Percentiles rank a stretch among this genome's conserved stretches.
Evolutionary conservation across 78 protist genomes (phyloP).

Genomic region (Neovahlkampfia damariscottae): DNA sequence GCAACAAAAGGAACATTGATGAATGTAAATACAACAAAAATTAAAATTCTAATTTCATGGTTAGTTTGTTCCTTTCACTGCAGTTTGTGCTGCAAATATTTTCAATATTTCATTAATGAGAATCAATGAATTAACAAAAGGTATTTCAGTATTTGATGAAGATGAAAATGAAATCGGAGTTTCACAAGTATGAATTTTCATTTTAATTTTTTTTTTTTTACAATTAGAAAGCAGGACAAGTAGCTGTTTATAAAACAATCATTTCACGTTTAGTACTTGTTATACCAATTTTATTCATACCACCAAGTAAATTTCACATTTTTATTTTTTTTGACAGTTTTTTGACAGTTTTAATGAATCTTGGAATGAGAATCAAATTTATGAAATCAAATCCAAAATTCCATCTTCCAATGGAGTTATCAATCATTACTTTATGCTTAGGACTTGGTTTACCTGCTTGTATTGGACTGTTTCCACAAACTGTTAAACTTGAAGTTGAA

Average conservation of each 20-base stretch:
- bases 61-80: not conserved
- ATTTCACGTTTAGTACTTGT: not conserved
- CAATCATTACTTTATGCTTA: not conserved
- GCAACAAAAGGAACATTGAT: too few species aligned
- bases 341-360: not conserved
- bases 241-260: not conserved
- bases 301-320: too few species aligned
- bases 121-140: not conserved
- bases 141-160: not conserved
- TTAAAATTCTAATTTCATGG: too few species aligned
- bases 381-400: not conserved
- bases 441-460: not conserved
- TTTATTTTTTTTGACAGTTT: too few species aligned
- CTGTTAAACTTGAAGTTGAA: not conserved
- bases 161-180: not conserved
- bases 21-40: too few species aligned
- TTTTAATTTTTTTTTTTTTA: too few species aligned
- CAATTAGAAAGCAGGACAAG: not conserved
- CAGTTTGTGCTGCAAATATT: not conserved
- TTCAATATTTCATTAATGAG: not conserved
- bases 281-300: not conserved
- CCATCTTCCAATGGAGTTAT: not conserved
- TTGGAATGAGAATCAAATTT: too few species aligned
- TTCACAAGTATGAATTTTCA: too few species aligned
- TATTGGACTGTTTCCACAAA: not conserved